Base-by-base conservation (phyloP, 139 green algal species). In the Volvox reticuliferus region DNA sequence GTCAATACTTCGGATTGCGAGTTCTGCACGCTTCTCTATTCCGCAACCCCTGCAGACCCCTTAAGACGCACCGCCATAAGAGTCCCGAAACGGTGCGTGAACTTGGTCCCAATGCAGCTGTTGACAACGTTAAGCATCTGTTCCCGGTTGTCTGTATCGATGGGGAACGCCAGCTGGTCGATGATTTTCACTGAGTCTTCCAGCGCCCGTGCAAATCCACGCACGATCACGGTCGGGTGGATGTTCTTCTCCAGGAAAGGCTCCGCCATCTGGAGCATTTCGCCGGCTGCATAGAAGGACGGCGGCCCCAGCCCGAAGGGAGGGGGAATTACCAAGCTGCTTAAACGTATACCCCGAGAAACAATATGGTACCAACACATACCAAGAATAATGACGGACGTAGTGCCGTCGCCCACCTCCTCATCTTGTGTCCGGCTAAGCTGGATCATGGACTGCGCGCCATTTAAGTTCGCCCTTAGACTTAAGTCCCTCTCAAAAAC, bases 381-480 rank as follows among this genome's bases (percentile, higher is more conserved):
- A 95, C 96, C 97, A 26, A 99, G 94, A 67, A 99, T 99, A 94
- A 99, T 99, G 79, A 99, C 98, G 20, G 96, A 99, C 20, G 98
- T 99, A n/a, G 98, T 99, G 86, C 98, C 98, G 91, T 99, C 98
- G 1, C 98, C 98, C n/a, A 99, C 98, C 91, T 99, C 98, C 94
- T 99, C 98, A 88, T 99, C 98, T 93, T 99, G 98, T 5, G 98
- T 99, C 30, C 98, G 90, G 89, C 96, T 98, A 6, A 99, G 94
- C 95, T 99, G 98, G 68, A 99, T 99, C 95, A 99, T 99, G 68
- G 95, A 98, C 97, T 98, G 96, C 79, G 89, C 85, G 68, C 37
- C 65, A 80, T n/a, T 21, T n/a, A 65, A 21, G 20, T n/a, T 12
- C 14, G 22, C 16, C 32, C 61, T 87, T 76, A 87, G 76, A 55